Evolutionary conservation across 495 filamentous ascomycete species (phyloP), one percentile per base, ranked within the genome.

Genomic region (Terfezia boudieri): DNA sequence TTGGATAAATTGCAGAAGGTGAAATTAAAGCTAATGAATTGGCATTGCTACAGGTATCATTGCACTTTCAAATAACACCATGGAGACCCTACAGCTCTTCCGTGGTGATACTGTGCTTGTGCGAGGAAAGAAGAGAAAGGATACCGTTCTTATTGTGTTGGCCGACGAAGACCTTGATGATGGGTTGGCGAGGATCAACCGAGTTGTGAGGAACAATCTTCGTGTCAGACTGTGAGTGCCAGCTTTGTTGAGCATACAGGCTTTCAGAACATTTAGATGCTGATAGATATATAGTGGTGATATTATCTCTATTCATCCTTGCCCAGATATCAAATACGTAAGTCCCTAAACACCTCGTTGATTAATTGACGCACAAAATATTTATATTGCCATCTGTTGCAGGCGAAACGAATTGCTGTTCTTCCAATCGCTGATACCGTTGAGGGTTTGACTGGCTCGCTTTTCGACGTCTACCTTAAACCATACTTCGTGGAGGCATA

Each of bases 281-380:
- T 23, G 32, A 38, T 53, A 17, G 36, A 37, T 38, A 16, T 57
- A 37, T 32, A 65, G 94, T 67, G 92, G 90, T 60, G 90, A 98
- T 68, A 81, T 96, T 60, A 80, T 96, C 64, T 94, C 88, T 53
- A 84, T 98, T 55, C 87, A 96, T 73, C 77, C 90, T n/a, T 98
- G 90, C 72, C 89, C 92, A n/a, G 90, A 98, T 68, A 98, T 98
- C 72, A 98, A 98, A 94, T 98, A 98, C 70, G 88, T 95, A 71
- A 67, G 86, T 71, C 53, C 48, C 36, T 36, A 41, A 17, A 22
- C 50, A 32, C 9, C 36, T n/a, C n/a, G 23, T 23, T 20, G 20
- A 14, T 14, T 8, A 54, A 8, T 49, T 36, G 35, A 37, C 1
- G 11, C 3, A 54, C 35, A 50, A 55, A 52, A 54, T 60, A 60